Base-by-base conservation (phyloP, 2,329 filamentous ascomycete species). In the Cladosporium sp. region DNA sequence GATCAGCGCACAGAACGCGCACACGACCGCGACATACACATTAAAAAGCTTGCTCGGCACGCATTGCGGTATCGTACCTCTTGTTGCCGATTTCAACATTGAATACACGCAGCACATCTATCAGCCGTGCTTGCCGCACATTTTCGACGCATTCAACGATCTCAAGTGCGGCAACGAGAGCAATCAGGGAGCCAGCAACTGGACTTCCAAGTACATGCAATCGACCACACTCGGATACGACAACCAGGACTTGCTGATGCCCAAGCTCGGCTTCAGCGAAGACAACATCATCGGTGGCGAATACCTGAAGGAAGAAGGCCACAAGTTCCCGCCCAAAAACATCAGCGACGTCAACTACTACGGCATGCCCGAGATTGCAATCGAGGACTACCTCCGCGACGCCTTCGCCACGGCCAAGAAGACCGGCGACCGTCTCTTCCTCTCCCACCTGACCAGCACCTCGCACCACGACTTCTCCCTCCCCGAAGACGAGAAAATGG, bases 401-500 rank as follows among this genome's bases (percentile, higher is more conserved):
- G 55, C 67, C 13, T 66, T 71, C 46, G 56, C 56, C n/a, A 53
- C 60, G 4, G 63, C 66, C 16, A 59, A 66, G 46, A 53, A 56
- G 35, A 62, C 62, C 13, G 61, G 66, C 44, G 58, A 66, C 48
- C 63, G 67, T 14, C 60, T 71, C n/a, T 70, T 68, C 51, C 52
- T 70, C 34, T 66, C 65, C 9, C 68, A 71, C 54, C 58, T 71
- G 38, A 71, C 68, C 16, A 68, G 64, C 52, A 63, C 66, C 11
- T 70, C 67, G 1, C 73, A 77, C 56, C 74, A 77, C 57, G 71
- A 73, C 0, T 76, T 72, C 71, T 63, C 58, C 13, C 63, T 65
- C 4, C 73, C 72, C 2, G 52, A 59, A 2, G 58, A 53, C 34
- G 49, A 50, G 32, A 31, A 43, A 31, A 43, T 43, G 40, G 33